Evolutionary conservation across 345 rosid species (phyloP).

Genomic region (Corchorus capsularis): DNA sequence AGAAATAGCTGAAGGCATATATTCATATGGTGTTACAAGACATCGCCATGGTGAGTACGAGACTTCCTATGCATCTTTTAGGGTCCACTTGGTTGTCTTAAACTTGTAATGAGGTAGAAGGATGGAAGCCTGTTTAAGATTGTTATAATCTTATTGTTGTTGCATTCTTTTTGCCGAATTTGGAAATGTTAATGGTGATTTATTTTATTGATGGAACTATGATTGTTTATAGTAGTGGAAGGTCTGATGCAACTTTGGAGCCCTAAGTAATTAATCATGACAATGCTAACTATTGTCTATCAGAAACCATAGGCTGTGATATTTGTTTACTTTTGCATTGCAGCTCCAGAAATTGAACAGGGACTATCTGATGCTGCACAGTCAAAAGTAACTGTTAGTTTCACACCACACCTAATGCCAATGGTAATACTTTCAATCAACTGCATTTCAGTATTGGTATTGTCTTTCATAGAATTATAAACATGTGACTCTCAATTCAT

Average conservation of each 20-base stretch:
- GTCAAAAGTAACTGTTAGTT: slow-evolving; percentile 83
- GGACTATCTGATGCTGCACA: slow-evolving; percentile 75
- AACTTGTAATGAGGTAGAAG: neutral
- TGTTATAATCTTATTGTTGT: neutral
- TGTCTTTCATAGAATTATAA: slow-evolving; percentile 16
- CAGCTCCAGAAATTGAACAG: slow-evolving; percentile 98
- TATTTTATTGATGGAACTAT: neutral
- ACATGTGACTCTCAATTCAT: slow-evolving; percentile 19
- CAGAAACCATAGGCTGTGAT: slow-evolving; percentile 8
- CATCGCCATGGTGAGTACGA: slow-evolving; percentile 86
- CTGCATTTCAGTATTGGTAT: slow-evolving; percentile 4
- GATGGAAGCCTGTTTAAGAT: neutral
- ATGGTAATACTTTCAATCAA: slow-evolving; percentile 54
- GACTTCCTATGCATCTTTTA: neutral
- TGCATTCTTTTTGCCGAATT: neutral
- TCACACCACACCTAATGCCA: slow-evolving; percentile 98
- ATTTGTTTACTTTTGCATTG: slow-evolving; percentile 29
- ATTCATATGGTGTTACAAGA: slow-evolving; percentile 84
- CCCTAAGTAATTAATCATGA: neutral
- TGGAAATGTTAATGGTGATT: neutral
- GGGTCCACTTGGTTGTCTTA: neutral
- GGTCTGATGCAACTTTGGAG: neutral
- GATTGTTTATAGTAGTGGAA: neutral
- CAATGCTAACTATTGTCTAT: neutral
- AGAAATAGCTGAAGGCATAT: slow-evolving; percentile 89